phyloP scores from a whole-genome alignment of 164 flowering plant genomes.

The Malania oleifera region DNA sequence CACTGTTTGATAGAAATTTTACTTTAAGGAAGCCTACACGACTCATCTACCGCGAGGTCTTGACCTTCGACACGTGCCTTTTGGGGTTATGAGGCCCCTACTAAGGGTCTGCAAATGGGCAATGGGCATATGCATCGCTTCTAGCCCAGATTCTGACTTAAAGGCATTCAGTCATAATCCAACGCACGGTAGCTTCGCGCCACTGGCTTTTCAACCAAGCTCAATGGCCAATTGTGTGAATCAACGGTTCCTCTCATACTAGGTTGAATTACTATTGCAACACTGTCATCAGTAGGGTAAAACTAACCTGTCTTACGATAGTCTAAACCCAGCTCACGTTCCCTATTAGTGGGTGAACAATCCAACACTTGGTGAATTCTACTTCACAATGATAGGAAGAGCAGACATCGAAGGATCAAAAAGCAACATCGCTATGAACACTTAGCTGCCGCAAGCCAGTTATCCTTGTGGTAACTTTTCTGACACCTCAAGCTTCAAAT shows the following conservation, averaged over 20 bases:
- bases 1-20: too few species aligned
- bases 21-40: too few species aligned
- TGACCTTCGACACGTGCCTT: neutral
- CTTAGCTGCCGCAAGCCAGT: too few species aligned
- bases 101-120: neutral
- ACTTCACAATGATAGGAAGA: neutral
- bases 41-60: neutral
- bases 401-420: neutral
- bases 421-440: neutral
- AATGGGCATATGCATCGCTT: neutral
- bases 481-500: too few species aligned
- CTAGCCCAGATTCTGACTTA: neutral
- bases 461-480: too few species aligned
- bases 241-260: conserved; percentile 1
- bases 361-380: neutral
- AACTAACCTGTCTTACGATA: neutral
- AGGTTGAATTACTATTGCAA: conserved; percentile 1
- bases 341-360: conserved; percentile 2
- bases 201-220: conserved; percentile 2
- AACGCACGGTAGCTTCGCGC: neutral
- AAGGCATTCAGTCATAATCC: neutral
- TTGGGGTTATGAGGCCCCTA: too few species aligned
- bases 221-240: neutral
- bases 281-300: neutral
- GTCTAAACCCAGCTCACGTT: conserved; percentile 2